phyloP scores from a whole-genome alignment of 345 rosid genomes.

The Lepidium didymum region DNA sequence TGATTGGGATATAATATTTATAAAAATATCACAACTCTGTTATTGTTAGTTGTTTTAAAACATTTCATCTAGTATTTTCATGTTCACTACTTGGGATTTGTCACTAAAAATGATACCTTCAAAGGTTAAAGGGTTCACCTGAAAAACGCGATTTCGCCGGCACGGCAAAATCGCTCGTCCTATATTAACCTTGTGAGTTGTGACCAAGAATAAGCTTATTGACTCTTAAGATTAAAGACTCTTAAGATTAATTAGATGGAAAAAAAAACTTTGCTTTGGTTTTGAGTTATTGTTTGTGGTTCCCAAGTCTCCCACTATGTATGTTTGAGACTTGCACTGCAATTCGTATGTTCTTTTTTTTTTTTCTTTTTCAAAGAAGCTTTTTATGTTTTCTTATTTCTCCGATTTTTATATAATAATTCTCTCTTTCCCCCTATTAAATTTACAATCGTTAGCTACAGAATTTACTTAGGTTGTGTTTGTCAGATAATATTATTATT shows the following conservation, averaged over 20 bases:
- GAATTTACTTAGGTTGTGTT: background rate
- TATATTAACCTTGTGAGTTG: background rate
- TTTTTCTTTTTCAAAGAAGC: background rate
- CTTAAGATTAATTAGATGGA: background rate
- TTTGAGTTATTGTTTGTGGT: background rate
- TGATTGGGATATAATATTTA: background rate
- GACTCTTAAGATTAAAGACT: background rate
- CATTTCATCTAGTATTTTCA: background rate
- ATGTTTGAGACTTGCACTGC: conserved; percentile 2
- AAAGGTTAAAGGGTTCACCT: background rate
- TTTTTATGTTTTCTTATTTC: background rate
- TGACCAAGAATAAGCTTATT: background rate
- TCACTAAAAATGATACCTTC: background rate
- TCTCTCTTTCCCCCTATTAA: background rate
- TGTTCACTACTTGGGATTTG: conserved; percentile 9
- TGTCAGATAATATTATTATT: background rate
- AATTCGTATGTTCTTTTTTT: background rate
- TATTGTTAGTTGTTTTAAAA: background rate
- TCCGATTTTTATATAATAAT: background rate
- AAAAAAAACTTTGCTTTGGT: conserved; percentile 9
- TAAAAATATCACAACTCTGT: background rate
- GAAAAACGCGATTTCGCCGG: background rate
- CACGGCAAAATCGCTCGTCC: background rate
- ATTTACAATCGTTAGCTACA: background rate
- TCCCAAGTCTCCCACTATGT: conserved; percentile 18